A percentile compares a stretch with the other conserved stretches of the same genome.
phyloP scores from a whole-genome alignment of 1,284 basidiomycete genomes.

The Irpex rosettiformis region DNA sequence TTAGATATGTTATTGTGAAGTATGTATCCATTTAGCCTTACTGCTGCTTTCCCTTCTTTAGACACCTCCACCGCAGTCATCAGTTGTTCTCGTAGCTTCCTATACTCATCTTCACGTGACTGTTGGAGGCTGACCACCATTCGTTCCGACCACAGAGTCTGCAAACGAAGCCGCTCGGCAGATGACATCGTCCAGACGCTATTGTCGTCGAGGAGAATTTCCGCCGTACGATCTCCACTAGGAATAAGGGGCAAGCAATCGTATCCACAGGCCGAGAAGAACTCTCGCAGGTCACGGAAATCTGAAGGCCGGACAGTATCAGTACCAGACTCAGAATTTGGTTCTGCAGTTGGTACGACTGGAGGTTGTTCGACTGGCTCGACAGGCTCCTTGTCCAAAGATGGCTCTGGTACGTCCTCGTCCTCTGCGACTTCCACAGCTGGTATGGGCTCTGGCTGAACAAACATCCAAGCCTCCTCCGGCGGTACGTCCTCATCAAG shows the following conservation, averaged over 20 bases:
- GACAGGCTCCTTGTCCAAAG: too few species aligned
- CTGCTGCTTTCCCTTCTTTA: neutral
- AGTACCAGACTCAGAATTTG: constrained; percentile 10
- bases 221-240: neutral
- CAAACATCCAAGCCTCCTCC: constrained; percentile 19
- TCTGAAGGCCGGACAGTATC: constrained; percentile 21
- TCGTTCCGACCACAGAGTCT: constrained; percentile 8
- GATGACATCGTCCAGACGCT: neutral
- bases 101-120: constrained; percentile 19
- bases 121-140: constrained; percentile 12
- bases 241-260: constrained; percentile 14
- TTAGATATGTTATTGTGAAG: constrained; percentile 1
- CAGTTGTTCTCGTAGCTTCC: constrained; percentile 21
- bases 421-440: neutral
- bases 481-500: constrained; percentile 13
- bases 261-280: constrained; percentile 25
- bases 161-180: neutral
- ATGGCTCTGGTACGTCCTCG: neutral
- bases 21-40: neutral
- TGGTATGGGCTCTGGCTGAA: neutral
- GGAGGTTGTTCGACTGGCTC: neutral
- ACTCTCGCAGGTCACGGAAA: constrained; percentile 21
- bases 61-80: constrained; percentile 17
- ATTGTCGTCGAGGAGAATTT: neutral
- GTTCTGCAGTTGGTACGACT: neutral